Base-by-base conservation (phyloP, 345 rosid species). In the Boechera stricta region DNA sequence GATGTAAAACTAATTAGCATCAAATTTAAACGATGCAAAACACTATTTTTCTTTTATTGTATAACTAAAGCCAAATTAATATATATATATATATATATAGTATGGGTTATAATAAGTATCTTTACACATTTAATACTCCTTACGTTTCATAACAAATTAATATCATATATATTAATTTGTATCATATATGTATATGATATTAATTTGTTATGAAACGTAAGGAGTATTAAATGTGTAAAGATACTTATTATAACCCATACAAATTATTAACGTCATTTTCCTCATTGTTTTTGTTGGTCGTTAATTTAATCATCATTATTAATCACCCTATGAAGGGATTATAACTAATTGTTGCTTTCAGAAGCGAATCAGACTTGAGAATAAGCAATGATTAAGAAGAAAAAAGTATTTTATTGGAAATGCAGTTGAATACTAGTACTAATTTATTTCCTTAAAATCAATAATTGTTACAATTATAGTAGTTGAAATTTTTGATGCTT, bases 311-410 rank as follows among this genome's bases (percentile, higher is more conserved):
- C 44, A 36, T 64, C 36, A 38, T 57, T 65, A 39, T 65, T 65
- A 78, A 49, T 38, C 28, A 72, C 49, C 73, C 72, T 13, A 52
- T 52, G 74, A 61, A 16, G 67, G 15, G 71, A 64, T 70, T 28
- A 45, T 47, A 68, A 56, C 72, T 47, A 38, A 57, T 64, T 71
- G 53, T 28, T 77, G 76, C 72, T 77, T 62, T 64, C 72, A 77
- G 44, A 77, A 26, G 33, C 60, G 15, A 77, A 64, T 64, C 59
- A 57, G 56, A 53, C 49, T 41, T 33, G 69, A 72, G 39, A 32
- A 53, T 66, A 57, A 78, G 55, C 57, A 58, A 78, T 72, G 73
- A 72, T 78, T 66, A 58, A 39, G 12, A 10, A 49, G 11, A 71
- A 35, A 35, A 64, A 7, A 0, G 0, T 56, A 64, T 36, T 36